Evolutionary conservation across 2,329 filamentous ascomycete genomes (phyloP), one percentile per base, ranked within the genome.

Genomic region (Septoria petroselini): DNA sequence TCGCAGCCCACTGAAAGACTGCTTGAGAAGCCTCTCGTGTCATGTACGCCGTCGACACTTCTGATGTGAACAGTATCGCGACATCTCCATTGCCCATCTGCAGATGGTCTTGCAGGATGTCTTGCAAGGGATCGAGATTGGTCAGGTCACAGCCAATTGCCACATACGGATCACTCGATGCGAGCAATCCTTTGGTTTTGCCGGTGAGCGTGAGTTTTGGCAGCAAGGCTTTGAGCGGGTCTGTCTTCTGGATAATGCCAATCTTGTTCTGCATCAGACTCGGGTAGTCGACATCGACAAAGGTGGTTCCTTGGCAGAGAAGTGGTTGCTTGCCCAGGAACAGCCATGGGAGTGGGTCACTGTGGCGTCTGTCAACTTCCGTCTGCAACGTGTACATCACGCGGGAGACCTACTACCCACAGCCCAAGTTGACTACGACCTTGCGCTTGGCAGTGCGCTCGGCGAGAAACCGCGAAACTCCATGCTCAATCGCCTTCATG

Each of bases 31-130:
- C 82, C 17, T 78, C 68, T 2, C 82, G 80, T 48, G 89, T 82
- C 88, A 95, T 94, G 62, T 95, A 95, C 1, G 89, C 93, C 33
- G 95, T 81, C 3, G 90, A 94, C 11, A 95, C 90, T 69, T 97
- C 91, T 1, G 90, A 90, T 19, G 90, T 79, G 61, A 93, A 95
- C 18, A 96, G 73, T 7, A 68, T 60, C 3, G 64, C 62, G 2
- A 95, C 78, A 2, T 78, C 75, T 51, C 79, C 82, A 6, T 79
- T 71, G 1, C 76, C 65, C 12, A 84, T 65, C 31, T 84, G 73
- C 2, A 88, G 65, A 37, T 85, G 75, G 8, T 70, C 70, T 14
- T 76, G 75, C 18, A 95, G 70, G 3, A 81, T 74, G 4, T 72
- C 64, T 50, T 84, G 74, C 7, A 96, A 73, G 12, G 72, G 74